Percentiles rank a stretch among this genome's conserved stretches.
These are phyloP conservation scores for Daedalea quercina DNA, from an alignment of 768 basidiomycete species.

Conservation along the genomic window DNA sequence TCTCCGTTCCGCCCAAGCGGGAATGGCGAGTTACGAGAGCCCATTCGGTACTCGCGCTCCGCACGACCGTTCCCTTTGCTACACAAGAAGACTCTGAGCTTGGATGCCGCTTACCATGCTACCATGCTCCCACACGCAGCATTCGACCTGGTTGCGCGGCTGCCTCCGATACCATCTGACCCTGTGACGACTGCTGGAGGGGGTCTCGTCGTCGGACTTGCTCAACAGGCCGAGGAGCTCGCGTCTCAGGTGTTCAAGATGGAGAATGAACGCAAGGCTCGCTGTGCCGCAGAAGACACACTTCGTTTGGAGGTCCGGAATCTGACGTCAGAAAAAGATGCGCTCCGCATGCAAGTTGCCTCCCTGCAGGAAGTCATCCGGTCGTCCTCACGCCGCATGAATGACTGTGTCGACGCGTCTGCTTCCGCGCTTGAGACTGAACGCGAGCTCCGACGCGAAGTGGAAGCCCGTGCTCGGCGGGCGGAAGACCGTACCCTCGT, in stretches of 20 bases:
- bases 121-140: not conserved
- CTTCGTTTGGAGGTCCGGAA: slow-evolving; percentile 1
- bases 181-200: not conserved
- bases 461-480: not conserved
- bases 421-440: slow-evolving; percentile 4
- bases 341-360: not conserved
- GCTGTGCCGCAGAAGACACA: not conserved
- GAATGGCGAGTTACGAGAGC: not conserved
- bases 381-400: not conserved
- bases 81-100: not conserved
- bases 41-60: not conserved
- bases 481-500: not conserved
- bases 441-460: slow-evolving; percentile 1
- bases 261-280: not conserved
- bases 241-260: not conserved
- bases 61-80: not conserved
- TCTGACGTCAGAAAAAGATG: slow-evolving; percentile 5
- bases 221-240: not conserved
- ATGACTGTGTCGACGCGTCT: slow-evolving; percentile 4
- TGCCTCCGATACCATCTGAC: not conserved
- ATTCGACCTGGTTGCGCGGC: not conserved
- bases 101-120: not conserved
- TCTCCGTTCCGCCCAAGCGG: not conserved
- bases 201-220: not conserved
- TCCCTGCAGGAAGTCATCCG: not conserved